Evolutionary conservation across 2,329 filamentous ascomycete genomes (phyloP), one percentile per base, ranked within the genome.

Genomic region (Exophiala oligosperma): DNA sequence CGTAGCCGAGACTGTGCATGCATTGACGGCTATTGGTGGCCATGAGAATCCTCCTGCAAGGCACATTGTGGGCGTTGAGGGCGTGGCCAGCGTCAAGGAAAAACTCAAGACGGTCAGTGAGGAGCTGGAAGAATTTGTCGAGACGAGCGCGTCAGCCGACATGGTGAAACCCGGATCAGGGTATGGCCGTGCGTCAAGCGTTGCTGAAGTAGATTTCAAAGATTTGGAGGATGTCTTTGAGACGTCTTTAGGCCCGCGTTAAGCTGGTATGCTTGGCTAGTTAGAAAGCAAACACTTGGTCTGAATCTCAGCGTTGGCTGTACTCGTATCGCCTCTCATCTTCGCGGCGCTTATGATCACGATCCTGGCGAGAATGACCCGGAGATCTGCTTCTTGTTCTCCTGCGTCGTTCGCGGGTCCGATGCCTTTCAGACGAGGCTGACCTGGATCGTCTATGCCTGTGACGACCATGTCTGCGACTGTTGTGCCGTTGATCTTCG

Each of bases 91-190:
- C 41, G 93, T 97, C 40, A 95, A 93, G 72, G 94, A 97, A 76
- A 97, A 97, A 76, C 78, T 99, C 56, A 96, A 95, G 77, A 97
- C 92, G 1, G 91, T 97, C 2, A 96, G 91, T 63, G 92, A 97
- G 72, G 94, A 97, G 76, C 77, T 97, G 56, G 94, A 97, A 73
- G 94, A 97, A 66, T 97, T 97, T 73, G 88, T 96, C 28, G 91
- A 96, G 67, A 88, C 92, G 26, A 97, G 92, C 68, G 81, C 89
- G 64, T 88, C 90, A 0, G 92, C 94, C 14, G 92, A 96, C 40
- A 65, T 65, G n/a, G 47, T 46, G 2, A 57, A 54, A 41, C 58
- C 56, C 14, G 54, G 54, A 11, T 21, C 29, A 6, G 47, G 55
- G 29, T 56, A 37, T 32, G 55, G 49, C 6, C 58, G 56, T 38